phyloP scores from a whole-genome alignment of 257 asterid genomes.

The Galeopsis tetrahit region DNA sequence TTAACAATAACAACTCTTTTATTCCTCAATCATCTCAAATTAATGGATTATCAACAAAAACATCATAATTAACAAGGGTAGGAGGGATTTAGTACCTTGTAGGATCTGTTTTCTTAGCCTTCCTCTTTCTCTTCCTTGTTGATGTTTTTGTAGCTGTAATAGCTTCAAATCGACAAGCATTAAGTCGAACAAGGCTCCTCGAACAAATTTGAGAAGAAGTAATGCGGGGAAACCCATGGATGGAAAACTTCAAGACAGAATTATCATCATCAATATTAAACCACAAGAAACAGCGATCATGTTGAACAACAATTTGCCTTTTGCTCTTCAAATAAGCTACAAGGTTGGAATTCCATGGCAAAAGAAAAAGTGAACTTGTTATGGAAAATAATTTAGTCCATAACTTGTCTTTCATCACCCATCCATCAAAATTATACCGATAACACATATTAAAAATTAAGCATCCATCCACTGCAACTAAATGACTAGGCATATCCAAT shows the following conservation, averaged over 20 bases:
- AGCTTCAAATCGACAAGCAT: background rate
- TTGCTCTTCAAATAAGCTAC: background rate
- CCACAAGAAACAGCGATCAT: background rate
- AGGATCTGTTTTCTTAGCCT: background rate
- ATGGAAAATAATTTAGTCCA: background rate
- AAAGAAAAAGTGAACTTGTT: background rate
- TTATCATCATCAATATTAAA: too few species aligned
- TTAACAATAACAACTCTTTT: too few species aligned
- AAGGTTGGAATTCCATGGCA: background rate
- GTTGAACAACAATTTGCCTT: background rate
- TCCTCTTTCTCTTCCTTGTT: background rate
- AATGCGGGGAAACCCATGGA: background rate
- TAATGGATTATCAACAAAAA: too few species aligned
- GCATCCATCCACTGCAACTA: constrained; percentile 12
- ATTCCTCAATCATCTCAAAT: too few species aligned
- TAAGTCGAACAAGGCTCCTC: background rate
- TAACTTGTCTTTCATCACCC: constrained; percentile 4
- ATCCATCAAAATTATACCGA: background rate
- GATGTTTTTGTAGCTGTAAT: background rate
- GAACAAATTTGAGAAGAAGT: background rate
- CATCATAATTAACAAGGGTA: background rate
- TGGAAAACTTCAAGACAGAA: background rate
- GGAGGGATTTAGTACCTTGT: background rate
- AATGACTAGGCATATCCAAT: background rate
- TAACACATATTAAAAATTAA: background rate